Evolutionary conservation across 306 rosid genomes (phyloP).

Genomic region (Fagus sylvatica): DNA sequence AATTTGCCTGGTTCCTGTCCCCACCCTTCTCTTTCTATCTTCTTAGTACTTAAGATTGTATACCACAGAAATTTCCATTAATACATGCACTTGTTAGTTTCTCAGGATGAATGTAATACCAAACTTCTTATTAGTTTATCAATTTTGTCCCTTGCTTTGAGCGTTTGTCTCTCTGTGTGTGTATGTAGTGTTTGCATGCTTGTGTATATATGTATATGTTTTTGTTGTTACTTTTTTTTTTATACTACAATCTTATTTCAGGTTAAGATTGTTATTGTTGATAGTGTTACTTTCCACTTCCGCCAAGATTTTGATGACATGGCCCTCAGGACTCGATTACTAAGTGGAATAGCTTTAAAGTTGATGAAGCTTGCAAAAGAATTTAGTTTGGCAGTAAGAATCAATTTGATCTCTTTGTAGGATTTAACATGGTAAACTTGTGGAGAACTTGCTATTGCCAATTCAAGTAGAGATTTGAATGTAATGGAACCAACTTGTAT

Average conservation of each 20-base stretch:
- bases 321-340: constrained; percentile 84
- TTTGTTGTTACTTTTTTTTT: neutral
- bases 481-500: neutral
- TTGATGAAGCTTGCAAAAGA: constrained; percentile 80
- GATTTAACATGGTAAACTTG: constrained; percentile 3
- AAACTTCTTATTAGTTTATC: neutral
- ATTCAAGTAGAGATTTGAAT: neutral
- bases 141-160: neutral
- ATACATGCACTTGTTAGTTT: neutral
- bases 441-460: neutral
- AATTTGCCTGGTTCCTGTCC: neutral
- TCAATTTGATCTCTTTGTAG: constrained; percentile 21
- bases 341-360: constrained; percentile 85
- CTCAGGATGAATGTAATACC: neutral
- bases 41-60: too few species aligned
- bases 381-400: constrained; percentile 70
- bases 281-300: constrained; percentile 93
- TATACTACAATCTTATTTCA: constrained; percentile 22
- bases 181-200: neutral
- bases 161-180: neutral
- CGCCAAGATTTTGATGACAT: constrained; percentile 92
- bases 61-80: neutral
- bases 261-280: constrained; percentile 84
- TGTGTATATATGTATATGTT: neutral
- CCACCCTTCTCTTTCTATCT: neutral